Base-by-base conservation (phyloP, 2,329 filamentous ascomycete genomes). In the Ilyonectria destructans region DNA sequence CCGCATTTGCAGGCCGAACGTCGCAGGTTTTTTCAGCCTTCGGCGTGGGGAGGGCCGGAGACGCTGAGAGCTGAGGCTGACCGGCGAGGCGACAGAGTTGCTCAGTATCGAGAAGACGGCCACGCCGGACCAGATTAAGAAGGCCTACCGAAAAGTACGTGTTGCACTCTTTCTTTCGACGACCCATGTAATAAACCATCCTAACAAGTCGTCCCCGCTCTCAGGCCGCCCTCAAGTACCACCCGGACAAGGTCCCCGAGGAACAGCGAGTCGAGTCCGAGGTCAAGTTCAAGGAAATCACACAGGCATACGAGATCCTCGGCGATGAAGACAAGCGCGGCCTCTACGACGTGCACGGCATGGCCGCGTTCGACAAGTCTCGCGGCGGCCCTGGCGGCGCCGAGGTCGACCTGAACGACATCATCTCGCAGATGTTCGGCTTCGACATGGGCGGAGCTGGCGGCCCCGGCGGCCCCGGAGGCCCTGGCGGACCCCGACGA, bases 221-320 rank as follows among this genome's bases (percentile, higher is more conserved):
- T 61, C 75, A 97, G 94, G 92, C 94, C 71, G 95, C 96, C 13
- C 88, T 98, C 61, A 89, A 91, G 80, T 93, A 95, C 79, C 96
- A 99, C 79, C 96, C 96, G 54, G 96, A 99, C 85, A 99, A 99
- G 85, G 96, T 97, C 65, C 87, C 95, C 75, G 94, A 96, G 82
- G 90, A 93, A 31, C 91, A 95, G 78, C 92, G 96, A 74, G 91
- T 91, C 79, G 93, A 92, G 74, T 94, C 96, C 68, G 96, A 98
- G 81, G 87, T 91, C 78, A 95, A 92, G 79, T 99, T 99, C 90
- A 99, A 99, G 85, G 86, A 91, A 62, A 92, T 97, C 65, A 95
- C 93, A 68, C 92, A 97, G 84, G 96, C 96, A 75, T 99, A 99
- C 86, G 96, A 99, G 80, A 98, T 99, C 79, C 94, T 99, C 63